phyloP scores from a whole-genome alignment of 2,329 filamentous ascomycete species.

The Alternaria sp. region DNA sequence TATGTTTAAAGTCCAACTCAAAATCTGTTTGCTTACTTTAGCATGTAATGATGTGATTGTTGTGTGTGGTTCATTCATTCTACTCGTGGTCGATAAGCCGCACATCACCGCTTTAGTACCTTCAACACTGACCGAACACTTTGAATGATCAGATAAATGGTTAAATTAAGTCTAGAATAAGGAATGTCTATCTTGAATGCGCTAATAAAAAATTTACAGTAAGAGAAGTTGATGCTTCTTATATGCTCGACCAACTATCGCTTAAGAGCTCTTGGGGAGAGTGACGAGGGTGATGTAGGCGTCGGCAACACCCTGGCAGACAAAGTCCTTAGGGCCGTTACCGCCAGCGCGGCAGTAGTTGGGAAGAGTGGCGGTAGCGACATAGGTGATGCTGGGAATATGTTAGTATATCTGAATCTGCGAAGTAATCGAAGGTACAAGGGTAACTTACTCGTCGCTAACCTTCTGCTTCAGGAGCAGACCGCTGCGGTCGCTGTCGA shows the following conservation, averaged over 20 bases:
- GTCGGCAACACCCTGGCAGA: constrained; percentile 74
- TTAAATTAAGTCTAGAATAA: constrained; percentile 4
- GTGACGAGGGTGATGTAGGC: constrained; percentile 56
- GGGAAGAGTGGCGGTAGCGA: constrained; percentile 25
- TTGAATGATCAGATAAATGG: not conserved
- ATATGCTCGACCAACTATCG: not conserved
- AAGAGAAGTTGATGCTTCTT: not conserved
- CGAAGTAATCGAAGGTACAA: not conserved
- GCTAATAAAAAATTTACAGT: not conserved
- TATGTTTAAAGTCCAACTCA: not conserved
- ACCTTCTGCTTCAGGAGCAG: constrained; percentile 25
- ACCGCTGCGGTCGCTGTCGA: constrained; percentile 18
- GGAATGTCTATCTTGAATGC: not conserved
- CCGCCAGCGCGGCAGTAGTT: constrained; percentile 26
- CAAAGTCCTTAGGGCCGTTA: constrained; percentile 64
- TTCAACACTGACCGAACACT: not conserved
- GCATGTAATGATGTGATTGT: not conserved
- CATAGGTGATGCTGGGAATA: constrained; percentile 13
- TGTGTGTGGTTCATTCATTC: too few species aligned
- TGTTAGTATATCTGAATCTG: constrained; percentile 3
- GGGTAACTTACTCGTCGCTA: constrained; percentile 16
- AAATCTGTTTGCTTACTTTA: not conserved
- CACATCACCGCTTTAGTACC: too few species aligned
- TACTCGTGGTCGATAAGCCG: too few species aligned
- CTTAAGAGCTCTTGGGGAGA: constrained; percentile 4